phyloP scores from a whole-genome alignment of 257 asterid genomes.

The Penstemon barbatus region DNA sequence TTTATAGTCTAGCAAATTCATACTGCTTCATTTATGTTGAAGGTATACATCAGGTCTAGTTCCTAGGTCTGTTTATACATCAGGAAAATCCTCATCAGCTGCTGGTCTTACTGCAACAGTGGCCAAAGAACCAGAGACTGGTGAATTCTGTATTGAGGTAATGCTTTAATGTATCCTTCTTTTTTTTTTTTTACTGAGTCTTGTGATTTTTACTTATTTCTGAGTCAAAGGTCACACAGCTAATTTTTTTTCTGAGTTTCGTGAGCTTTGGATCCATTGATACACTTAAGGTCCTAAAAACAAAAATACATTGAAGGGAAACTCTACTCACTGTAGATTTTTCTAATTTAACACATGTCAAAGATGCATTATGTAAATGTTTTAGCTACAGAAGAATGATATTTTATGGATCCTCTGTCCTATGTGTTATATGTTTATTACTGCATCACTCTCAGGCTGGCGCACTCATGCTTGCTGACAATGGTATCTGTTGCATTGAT shows the following conservation, averaged over 20 bases:
- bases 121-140: constrained; percentile 99
- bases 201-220: constrained; percentile 7
- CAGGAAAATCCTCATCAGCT: constrained; percentile 98
- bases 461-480: constrained; percentile 99
- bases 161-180: not conserved
- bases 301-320: not conserved
- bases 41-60: constrained; percentile 88
- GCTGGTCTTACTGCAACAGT: constrained; percentile 99
- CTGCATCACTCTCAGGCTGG: constrained; percentile 68
- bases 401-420: not conserved
- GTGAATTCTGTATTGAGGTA: constrained; percentile 99
- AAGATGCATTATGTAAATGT: not conserved
- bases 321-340: too few species aligned
- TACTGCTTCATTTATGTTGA: constrained; percentile 26
- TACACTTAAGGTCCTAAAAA: not conserved
- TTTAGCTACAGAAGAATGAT: too few species aligned
- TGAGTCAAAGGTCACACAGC: not conserved
- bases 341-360: not conserved
- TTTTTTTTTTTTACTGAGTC: not conserved
- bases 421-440: not conserved
- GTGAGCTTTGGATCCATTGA: constrained; percentile 14
- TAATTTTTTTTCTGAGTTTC: not conserved
- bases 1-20: constrained; percentile 11
- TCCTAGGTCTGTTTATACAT: constrained; percentile 95
- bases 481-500: constrained; percentile 96